Evolutionary conservation across 192 early-diverging fungal species (phyloP), one percentile per base, ranked within the genome.

Genomic region (Gorgonomyces haynaldii): DNA sequence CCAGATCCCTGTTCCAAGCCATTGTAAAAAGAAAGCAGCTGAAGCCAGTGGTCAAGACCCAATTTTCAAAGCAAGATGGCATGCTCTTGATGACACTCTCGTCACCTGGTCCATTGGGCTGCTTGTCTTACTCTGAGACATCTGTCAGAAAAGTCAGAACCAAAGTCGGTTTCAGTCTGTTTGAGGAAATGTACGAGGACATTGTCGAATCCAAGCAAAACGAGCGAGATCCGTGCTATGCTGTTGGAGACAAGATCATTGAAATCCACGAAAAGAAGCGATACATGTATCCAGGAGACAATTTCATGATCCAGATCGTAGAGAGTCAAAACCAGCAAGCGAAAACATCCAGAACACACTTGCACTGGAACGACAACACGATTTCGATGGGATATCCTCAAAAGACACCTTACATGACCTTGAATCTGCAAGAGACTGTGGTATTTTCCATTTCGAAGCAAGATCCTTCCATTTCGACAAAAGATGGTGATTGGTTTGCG

Each of bases 161-260:
- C 19, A 65, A 62, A 43, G 58, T 74, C 4, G 58, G 61, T 5
- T 69, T 74, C 45, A 58, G 64, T 9, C 41, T 66, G 8, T 70
- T 65, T 49, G 20, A 66, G 28, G 63, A 69, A 8, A 17, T 65
- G 22, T 39, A 55, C 45, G 61, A 60, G 5, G 23, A 8, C 2
- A 17, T 10, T 16, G 29, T 30, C 40, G 37, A 37, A 32, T 7
- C n/a, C n/a, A n/a, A n/a, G n/a, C n/a, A n/a, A n/a, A n/a, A n/a
- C n/a, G n/a, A n/a, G n/a, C n/a, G n/a, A 31, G 29, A 21, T 29
- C 25, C 29, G 6, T 13, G 30, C 19, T 52, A 38, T n/a, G 27
- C 23, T 22, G 23, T 41, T 17, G 25, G 25, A 17, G 50, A 52
- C 20, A 13, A 43, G 13, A 26, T 24, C 2, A 28, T 42, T 12